phyloP scores from a whole-genome alignment of 495 filamentous ascomycete species.

The Evernia prunastri region DNA sequence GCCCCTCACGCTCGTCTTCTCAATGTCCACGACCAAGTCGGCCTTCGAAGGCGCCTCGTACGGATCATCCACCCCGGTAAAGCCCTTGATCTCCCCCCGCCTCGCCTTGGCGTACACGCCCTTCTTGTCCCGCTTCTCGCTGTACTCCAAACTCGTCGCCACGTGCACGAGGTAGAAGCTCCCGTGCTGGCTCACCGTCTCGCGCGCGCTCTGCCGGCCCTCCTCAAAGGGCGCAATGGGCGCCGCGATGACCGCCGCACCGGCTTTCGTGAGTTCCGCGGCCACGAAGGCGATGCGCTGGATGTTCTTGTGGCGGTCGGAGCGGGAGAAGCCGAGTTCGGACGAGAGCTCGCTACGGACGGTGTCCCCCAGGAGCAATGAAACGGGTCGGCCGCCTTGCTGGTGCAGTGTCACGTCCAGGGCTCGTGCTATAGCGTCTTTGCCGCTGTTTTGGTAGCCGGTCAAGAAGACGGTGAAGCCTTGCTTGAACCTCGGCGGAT shows the following conservation, averaged over 20 bases:
- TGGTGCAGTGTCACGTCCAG: constrained; percentile 97
- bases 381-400: constrained; percentile 91
- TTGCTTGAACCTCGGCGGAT: constrained; percentile 80
- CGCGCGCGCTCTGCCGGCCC: constrained; percentile 65
- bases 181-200: constrained; percentile 79
- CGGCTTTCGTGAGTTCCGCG: constrained; percentile 83
- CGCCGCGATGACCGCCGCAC: constrained; percentile 91
- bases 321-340: constrained; percentile 88
- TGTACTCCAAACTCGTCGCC: constrained; percentile 82
- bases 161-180: constrained; percentile 94
- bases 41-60: constrained; percentile 83
- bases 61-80: constrained; percentile 97
- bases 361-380: constrained; percentile 88
- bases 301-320: constrained; percentile 94
- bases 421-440: constrained; percentile 91
- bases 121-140: constrained; percentile 89
- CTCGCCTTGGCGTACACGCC: constrained; percentile 85
- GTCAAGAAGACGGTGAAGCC: constrained; percentile 98
- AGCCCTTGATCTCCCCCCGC: constrained; percentile 90
- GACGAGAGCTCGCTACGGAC: constrained; percentile 89
- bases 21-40: constrained; percentile 75
- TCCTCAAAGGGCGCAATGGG: constrained; percentile 93
- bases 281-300: constrained; percentile 95
- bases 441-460: constrained; percentile 92
- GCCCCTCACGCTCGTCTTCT: constrained; percentile 80